Evolutionary conservation across 1,139 yeast genomes (phyloP).

Genomic region (Kodamaea sp.): DNA sequence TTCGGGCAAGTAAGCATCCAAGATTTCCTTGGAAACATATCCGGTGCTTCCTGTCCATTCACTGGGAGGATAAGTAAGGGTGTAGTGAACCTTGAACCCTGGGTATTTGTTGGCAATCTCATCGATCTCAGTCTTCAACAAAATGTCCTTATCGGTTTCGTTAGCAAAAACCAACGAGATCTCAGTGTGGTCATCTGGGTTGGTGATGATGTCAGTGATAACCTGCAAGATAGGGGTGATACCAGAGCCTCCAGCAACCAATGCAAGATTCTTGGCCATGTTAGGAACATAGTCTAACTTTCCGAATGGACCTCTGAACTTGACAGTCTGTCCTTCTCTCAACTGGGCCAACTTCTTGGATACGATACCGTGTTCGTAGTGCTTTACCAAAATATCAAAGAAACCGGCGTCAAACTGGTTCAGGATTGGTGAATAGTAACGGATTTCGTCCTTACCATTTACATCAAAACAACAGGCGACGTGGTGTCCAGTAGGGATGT

Average conservation of each 20-base stretch:
- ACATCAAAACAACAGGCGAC: conserved; percentile 59
- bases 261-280: conserved; percentile 60
- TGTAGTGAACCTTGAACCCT: conserved; percentile 54
- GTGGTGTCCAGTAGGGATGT: conserved; percentile 74
- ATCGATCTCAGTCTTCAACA: conserved; percentile 68
- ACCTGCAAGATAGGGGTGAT: conserved; percentile 79
- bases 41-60: conserved; percentile 64
- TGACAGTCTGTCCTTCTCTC: conserved; percentile 63
- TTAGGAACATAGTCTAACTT: conserved; percentile 61
- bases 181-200: conserved; percentile 63
- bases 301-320: conserved; percentile 79
- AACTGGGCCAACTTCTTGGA: conserved; percentile 64
- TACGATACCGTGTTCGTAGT: conserved; percentile 68
- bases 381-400: conserved; percentile 73
- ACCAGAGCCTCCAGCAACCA: conserved; percentile 85
- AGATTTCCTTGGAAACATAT: conserved; percentile 57
- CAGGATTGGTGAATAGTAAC: conserved; percentile 76
- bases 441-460: conserved; percentile 61
- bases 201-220: conserved; percentile 61
- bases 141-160: conserved; percentile 70
- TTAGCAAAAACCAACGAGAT: conserved; percentile 67
- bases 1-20: conserved; percentile 47
- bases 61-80: conserved; percentile 36
- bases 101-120: conserved; percentile 66
- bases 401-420: conserved; percentile 69